Evolutionary conservation across 2,329 filamentous ascomycete genomes (phyloP), one percentile per base, ranked within the genome.

Genomic region (Arthrocladium fulminans): DNA sequence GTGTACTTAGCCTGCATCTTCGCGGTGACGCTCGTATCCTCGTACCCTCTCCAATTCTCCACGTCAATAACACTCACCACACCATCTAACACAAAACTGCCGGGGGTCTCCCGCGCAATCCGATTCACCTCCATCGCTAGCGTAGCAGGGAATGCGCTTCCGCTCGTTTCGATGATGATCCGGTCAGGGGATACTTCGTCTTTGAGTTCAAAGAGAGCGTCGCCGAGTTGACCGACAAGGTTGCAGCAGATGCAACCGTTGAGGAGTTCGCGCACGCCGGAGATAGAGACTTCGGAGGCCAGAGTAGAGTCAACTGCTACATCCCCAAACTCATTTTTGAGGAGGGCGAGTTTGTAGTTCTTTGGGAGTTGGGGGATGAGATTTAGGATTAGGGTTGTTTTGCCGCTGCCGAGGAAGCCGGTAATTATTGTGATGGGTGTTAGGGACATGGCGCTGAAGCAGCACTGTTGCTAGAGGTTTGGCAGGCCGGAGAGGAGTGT

Each of bases 191-290:
- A 54, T 4, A 76, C 69, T 30, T 75, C 69, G 22, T 70, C 66
- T 44, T 78, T 77, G 34, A 98, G 80, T 61, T 92, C 82, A 37
- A 77, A 70, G 15, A 98, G 80, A 1, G 90, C 89, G 41, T 84
- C 81, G 51, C 80, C 79, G 6, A 98, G 80, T 66, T 94, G 87
- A 13, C 92, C 92, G 52, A 98, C 90, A 22, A 97, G 83, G 65
- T 97, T 97, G 73, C 92, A 98, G 77, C 92, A 98, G 67, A 98
- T 97, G 70, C 92, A 97, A 57, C 90, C 92, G 65, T 95, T 94
- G 47, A 98, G 82, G 1, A 98, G 77, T 67, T 98, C 92, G 59
- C 86, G 85, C 3, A 95, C 89, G 48, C 88, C 90, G 1, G 87
- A 84, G 57, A 98, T 88, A 54, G 89, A 82, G 43, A 80, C 80